Percentiles rank a stretch among this genome's conserved stretches.
phyloP scores from a whole-genome alignment of 345 rosid species.

The Passiflora organensis region DNA sequence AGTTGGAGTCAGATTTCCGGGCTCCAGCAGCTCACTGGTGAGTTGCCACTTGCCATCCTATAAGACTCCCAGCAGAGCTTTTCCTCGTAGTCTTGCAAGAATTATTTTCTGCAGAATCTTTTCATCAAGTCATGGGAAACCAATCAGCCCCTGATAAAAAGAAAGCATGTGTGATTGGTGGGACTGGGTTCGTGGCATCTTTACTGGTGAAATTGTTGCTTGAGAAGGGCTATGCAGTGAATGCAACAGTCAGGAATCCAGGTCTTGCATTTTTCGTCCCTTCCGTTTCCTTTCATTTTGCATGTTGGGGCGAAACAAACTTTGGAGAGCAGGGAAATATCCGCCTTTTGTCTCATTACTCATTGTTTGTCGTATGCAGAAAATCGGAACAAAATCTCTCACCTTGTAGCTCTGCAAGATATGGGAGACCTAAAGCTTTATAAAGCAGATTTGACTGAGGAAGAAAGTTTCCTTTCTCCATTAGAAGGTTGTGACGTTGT shows the following conservation, averaged over 20 bases:
- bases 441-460: slow-evolving; percentile 63
- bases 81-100: not conserved
- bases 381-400: slow-evolving; percentile 54
- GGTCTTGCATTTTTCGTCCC: slow-evolving; percentile 35
- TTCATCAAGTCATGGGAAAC: slow-evolving; percentile 21
- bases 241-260: slow-evolving; percentile 75
- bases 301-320: no score
- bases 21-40: not conserved
- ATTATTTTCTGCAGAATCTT: no score
- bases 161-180: slow-evolving; percentile 78
- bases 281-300: no score
- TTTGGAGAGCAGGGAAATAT: no score
- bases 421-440: slow-evolving; percentile 65
- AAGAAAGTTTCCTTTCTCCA: slow-evolving; percentile 55
- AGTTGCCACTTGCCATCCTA: not conserved
- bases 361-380: no score
- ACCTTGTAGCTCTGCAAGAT: slow-evolving; percentile 42
- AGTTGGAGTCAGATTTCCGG: not conserved
- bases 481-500: slow-evolving; percentile 57
- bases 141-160: slow-evolving; percentile 22
- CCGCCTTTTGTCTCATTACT: no score
- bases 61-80: not conserved
- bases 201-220: slow-evolving; percentile 64
- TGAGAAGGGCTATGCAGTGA: slow-evolving; percentile 66
- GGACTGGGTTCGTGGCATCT: slow-evolving; percentile 72